Evolutionary conservation across 2,329 filamentous ascomycete genomes (phyloP).

Genomic region (Botrytis byssoidea): DNA sequence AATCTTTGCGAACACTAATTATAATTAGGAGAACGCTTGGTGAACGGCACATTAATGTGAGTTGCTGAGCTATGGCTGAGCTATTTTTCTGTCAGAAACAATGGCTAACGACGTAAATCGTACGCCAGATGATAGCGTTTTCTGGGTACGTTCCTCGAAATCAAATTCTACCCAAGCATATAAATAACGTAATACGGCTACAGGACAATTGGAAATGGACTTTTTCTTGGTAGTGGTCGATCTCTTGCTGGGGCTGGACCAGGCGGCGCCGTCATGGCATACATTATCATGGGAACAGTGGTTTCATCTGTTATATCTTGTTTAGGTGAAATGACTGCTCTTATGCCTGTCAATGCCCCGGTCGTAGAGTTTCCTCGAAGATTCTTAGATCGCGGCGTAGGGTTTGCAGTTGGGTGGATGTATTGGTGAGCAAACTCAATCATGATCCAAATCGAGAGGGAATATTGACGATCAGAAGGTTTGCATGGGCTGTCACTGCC

Average conservation of each 20-base stretch:
- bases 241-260: constrained; percentile 44
- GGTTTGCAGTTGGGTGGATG: constrained; percentile 44
- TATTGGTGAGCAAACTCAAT: constrained; percentile 38
- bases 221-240: constrained; percentile 44
- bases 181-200: constrained; percentile 15
- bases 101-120: constrained; percentile 19
- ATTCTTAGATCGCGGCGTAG: constrained; percentile 42
- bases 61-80: constrained; percentile 14
- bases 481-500: constrained; percentile 42
- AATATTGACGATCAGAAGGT: constrained; percentile 36
- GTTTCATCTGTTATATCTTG: constrained; percentile 46
- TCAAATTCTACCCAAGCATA: constrained; percentile 13
- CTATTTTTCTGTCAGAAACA: background rate
- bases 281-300: constrained; percentile 45
- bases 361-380: constrained; percentile 43
- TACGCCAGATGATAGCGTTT: constrained; percentile 45
- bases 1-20: constrained; percentile 20
- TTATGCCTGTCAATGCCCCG: constrained; percentile 44
- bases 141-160: constrained; percentile 40
- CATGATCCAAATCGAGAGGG: background rate
- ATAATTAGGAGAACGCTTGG: constrained; percentile 42
- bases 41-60: constrained; percentile 45
- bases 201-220: constrained; percentile 45
- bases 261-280: constrained; percentile 43
- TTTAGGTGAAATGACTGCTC: constrained; percentile 44